phyloP scores from a whole-genome alignment of 2,329 filamentous ascomycete genomes.

The Thermothelomyces thermophilus region DNA sequence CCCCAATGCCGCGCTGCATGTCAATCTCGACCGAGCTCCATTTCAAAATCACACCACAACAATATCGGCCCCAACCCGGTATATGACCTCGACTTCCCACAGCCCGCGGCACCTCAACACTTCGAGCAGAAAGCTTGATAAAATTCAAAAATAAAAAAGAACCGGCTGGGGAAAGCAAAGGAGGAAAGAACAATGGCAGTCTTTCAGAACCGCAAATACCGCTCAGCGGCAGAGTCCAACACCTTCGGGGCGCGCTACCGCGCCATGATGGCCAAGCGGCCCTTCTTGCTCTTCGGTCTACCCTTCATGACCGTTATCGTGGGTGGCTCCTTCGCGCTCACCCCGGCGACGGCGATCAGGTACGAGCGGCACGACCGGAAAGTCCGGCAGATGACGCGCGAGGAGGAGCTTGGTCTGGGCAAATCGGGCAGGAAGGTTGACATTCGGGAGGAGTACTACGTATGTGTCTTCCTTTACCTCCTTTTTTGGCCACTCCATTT shows the following conservation, averaged over 20 bases:
- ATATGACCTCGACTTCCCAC: too few relatives aligned
- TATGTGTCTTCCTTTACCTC: conserved; percentile 37
- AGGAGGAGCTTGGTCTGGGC: conserved; percentile 79
- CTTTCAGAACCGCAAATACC: conserved; percentile 67
- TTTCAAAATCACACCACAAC: too few relatives aligned
- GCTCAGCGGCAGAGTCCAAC: conserved; percentile 57
- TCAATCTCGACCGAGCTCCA: too few relatives aligned
- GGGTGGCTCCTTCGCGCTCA: conserved; percentile 87
- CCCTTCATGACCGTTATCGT: conserved; percentile 89
- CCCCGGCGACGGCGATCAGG: conserved; percentile 84
- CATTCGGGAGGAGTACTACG: conserved; percentile 82
- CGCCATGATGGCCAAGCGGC: conserved; percentile 64
- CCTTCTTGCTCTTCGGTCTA: conserved; percentile 87
- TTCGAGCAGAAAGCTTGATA: not conserved
- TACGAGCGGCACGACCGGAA: conserved; percentile 92
- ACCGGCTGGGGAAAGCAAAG: too few relatives aligned
- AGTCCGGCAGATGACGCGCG: conserved; percentile 74
- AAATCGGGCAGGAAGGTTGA: conserved; percentile 64
- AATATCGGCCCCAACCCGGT: too few relatives aligned
- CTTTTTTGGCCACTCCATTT: not conserved
- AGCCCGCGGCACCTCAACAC: too few relatives aligned
- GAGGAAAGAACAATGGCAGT: conserved; percentile 43
- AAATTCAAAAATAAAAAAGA: not conserved
- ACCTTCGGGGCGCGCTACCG: conserved; percentile 73
- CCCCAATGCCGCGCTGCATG: too few relatives aligned